These are phyloP conservation scores for Cunninghamia lanceolata DNA, from an alignment of 75 land plant genomes.

Conservation along the genomic window DNA sequence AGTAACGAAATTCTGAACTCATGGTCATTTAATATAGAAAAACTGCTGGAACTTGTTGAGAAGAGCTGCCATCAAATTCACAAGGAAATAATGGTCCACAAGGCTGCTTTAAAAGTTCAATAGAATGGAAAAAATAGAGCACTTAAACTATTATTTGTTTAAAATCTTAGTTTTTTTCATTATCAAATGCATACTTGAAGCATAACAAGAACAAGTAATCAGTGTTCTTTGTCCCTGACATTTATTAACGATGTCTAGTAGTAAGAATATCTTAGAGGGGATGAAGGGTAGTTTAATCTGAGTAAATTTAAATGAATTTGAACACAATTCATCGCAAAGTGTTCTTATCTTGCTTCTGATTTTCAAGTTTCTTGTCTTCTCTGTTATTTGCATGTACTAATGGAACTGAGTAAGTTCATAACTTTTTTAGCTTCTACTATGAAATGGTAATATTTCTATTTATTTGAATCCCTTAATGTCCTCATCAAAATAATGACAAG, in stretches of 20 bases:
- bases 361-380: not conserved
- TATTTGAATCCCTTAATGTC: no score
- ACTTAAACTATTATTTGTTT: not conserved
- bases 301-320: not conserved
- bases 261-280: not conserved
- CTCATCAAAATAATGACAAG: no score
- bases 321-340: not conserved
- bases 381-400: not conserved
- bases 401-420: not conserved
- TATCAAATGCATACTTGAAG: not conserved
- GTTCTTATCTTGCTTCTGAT: not conserved
- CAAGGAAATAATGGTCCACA: conserved; percentile 98
- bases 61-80: conserved; percentile 99
- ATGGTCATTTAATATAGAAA: conserved; percentile 91
- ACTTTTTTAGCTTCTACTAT: not conserved
- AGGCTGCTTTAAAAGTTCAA: conserved; percentile 80
- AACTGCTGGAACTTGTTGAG: conserved; percentile 94
- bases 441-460: not conserved
- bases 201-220: not conserved
- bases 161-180: not conserved
- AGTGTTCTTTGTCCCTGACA: not conserved
- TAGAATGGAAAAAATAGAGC: not conserved
- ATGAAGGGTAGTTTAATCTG: not conserved
- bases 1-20: conserved; percentile 94
- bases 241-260: not conserved